These are phyloP conservation scores for Schwanniomyces vanrijiae DNA, from an alignment of 805 yeast genomes.

Conservation along the genomic window DNA sequence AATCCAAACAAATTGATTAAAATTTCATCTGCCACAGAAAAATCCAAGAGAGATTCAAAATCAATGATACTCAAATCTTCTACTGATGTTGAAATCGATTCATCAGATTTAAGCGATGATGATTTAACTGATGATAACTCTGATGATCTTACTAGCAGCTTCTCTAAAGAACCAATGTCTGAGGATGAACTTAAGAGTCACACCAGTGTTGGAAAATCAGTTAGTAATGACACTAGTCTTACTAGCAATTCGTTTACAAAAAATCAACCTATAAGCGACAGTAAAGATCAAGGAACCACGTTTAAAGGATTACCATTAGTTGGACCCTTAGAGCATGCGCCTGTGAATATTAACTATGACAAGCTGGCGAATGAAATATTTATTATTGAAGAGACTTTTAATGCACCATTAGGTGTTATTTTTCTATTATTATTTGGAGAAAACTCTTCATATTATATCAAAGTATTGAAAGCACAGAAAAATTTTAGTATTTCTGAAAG, in stretches of 20 bases:
- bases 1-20: conserved; percentile 12
- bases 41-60: conserved; percentile 7
- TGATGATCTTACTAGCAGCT: background rate
- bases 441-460: conserved; percentile 45
- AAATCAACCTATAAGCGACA: background rate
- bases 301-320: conserved; percentile 39
- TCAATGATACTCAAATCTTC: conserved; percentile 6
- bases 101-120: conserved; percentile 21
- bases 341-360: conserved; percentile 48
- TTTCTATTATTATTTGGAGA: conserved; percentile 62
- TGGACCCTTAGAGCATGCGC: conserved; percentile 50
- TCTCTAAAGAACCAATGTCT: conserved; percentile 13
- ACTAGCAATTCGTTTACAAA: background rate
- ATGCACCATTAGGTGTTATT: conserved; percentile 67
- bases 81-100: conserved; percentile 2
- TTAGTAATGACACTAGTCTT: background rate
- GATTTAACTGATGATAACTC: background rate
- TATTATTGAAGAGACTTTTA: conserved; percentile 51
- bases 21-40: background rate
- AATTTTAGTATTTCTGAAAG: conserved; percentile 59
- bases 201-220: background rate
- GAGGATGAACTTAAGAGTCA: conserved; percentile 3
- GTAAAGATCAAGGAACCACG: background rate
- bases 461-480: conserved; percentile 56
- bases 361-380: conserved; percentile 52